phyloP scores from a whole-genome alignment of 2,329 filamentous ascomycete genomes.

The Annulohypoxylon truncatum region DNA sequence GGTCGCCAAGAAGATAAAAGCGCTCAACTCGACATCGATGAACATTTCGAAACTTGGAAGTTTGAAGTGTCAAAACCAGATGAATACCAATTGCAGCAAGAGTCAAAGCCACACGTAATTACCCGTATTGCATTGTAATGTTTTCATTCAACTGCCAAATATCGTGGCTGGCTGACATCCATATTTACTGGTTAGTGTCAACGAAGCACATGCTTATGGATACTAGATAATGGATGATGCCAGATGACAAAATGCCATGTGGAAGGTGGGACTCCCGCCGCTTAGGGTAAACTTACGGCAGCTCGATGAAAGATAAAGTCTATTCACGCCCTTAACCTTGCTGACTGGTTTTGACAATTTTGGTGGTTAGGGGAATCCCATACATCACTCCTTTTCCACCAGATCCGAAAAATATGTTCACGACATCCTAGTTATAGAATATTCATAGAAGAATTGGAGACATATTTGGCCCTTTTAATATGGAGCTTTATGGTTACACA shows the following conservation, averaged over 20 bases:
- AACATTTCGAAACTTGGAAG: constrained; percentile 16
- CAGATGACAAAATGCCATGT: constrained; percentile 41
- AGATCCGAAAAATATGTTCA: constrained; percentile 4
- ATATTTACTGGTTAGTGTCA: constrained; percentile 8
- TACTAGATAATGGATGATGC: constrained; percentile 23
- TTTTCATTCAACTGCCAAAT: neutral
- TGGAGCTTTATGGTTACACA: constrained; percentile 49
- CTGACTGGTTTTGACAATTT: neutral
- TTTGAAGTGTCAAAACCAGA: constrained; percentile 3
- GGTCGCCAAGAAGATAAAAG: constrained; percentile 36
- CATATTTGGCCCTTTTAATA: constrained; percentile 43
- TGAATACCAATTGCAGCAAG: neutral
- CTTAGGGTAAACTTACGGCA: constrained; percentile 33
- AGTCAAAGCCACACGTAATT: constrained; percentile 3
- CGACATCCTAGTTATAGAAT: constrained; percentile 40
- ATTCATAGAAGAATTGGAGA: constrained; percentile 43
- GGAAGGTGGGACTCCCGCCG: constrained; percentile 39
- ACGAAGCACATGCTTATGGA: constrained; percentile 2
- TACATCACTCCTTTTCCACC: constrained; percentile 6
- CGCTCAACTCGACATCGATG: constrained; percentile 15
- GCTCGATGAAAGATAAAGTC: constrained; percentile 34
- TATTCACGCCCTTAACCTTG: constrained; percentile 17
- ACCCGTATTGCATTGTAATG: neutral
- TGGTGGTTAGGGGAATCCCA: constrained; percentile 2
- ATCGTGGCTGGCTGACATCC: constrained; percentile 2